Evolutionary conservation across 2,329 filamentous ascomycete genomes (phyloP).

Genomic region (Colletotrichum sp.): DNA sequence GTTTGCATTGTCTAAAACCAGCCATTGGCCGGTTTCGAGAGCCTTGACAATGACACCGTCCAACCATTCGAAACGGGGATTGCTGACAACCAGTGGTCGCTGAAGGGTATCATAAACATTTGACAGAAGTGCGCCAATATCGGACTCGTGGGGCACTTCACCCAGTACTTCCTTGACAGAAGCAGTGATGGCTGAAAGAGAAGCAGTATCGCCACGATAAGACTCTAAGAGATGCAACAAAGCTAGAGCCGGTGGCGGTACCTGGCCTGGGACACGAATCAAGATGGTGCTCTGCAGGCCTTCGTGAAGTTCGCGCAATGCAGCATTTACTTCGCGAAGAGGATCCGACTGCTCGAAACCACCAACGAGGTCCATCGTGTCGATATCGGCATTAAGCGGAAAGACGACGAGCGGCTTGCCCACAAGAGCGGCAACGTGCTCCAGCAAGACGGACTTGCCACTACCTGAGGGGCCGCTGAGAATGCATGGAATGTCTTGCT

Average conservation of each 20-base stretch:
- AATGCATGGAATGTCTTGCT: constrained; percentile 87
- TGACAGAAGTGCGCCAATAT: constrained; percentile 51
- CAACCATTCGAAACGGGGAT: constrained; percentile 92
- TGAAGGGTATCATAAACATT: constrained; percentile 56
- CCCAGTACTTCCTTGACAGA: constrained; percentile 44
- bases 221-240: constrained; percentile 56
- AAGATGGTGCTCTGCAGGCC: constrained; percentile 59
- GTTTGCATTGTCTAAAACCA: constrained; percentile 96
- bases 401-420: constrained; percentile 82
- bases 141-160: constrained; percentile 47
- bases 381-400: constrained; percentile 91
- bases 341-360: constrained; percentile 95
- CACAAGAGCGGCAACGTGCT: constrained; percentile 78
- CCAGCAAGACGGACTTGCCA: constrained; percentile 83
- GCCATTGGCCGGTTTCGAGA: constrained; percentile 84
- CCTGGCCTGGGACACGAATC: constrained; percentile 48
- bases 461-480: constrained; percentile 84
- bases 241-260: constrained; percentile 52
- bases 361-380: constrained; percentile 96
- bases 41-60: constrained; percentile 92
- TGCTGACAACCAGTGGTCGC: constrained; percentile 63
- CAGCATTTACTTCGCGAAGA: constrained; percentile 70
- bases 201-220: constrained; percentile 40
- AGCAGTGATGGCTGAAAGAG: constrained; percentile 40
- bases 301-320: constrained; percentile 51